Evolutionary conservation across 495 filamentous ascomycete genomes (phyloP), one percentile per base, ranked within the genome.

Genomic region (Penicillium salamii): DNA sequence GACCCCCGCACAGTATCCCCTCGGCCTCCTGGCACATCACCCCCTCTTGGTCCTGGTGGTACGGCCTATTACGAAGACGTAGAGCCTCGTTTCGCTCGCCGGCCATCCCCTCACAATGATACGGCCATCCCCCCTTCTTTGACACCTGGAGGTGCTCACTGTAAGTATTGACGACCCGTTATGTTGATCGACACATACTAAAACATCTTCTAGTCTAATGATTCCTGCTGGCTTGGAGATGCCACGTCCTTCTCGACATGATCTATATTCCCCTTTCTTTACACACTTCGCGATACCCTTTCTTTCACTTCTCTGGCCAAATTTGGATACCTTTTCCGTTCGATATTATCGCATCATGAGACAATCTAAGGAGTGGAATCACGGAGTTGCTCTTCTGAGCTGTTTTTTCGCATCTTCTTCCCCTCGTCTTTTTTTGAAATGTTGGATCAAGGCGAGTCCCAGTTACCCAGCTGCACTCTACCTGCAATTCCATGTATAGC

Each of bases 61-160:
- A 42, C 49, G 36, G 68, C 79, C 49, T 97, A 97, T 68, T 96
- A 92, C 62, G 93, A 98, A 78, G 93, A 97, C 63, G 86, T 93
- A 15, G 91, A 95, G 48, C 93, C 93, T 18, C 86, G 85, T 33
- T 98, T 97, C 64, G 87, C 73, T 38, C 77, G 76, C 50, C 62
- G 68, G 47, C 66, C 64, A 39, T 65, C 66, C 23, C 51, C 59
- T 4, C 58, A 53, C 31, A 58, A 39, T 40, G 52, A 59, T 34
- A 19, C 53, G 3, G 42, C 52, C 8, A 19, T 72, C 26, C 71
- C 71, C 11, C 50, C 68, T 32, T 57, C 55, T 40, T 53, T 75
- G 42, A 68, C 64, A 12, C 71, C 71, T 26, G 71, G 71, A 42
- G 49, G 23, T 36, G 43, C 49, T 54, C 57, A 57, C 59, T 68